phyloP scores from a whole-genome alignment of 495 filamentous ascomycete species.

The Annulohypoxylon nitens region DNA sequence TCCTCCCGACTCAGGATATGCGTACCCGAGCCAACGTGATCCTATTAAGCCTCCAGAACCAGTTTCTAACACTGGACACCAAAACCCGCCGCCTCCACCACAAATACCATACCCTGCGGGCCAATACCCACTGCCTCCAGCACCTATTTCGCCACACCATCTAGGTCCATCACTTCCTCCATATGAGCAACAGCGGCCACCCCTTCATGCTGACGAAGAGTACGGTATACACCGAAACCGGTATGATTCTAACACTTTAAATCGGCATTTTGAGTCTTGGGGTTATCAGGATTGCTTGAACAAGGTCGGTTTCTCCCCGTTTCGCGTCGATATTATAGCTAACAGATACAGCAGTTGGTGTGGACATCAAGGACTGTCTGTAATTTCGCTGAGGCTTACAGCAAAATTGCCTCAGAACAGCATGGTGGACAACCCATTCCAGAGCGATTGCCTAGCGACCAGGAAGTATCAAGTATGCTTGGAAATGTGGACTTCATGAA shows the following conservation, averaged over 20 bases:
- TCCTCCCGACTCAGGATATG: constrained; percentile 40
- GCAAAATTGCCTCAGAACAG: constrained; percentile 62
- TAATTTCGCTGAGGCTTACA: constrained; percentile 63
- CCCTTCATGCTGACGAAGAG: constrained; percentile 58
- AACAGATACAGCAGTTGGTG: constrained; percentile 55
- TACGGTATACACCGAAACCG: constrained; percentile 53
- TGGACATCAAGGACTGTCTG: constrained; percentile 58
- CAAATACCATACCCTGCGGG: constrained; percentile 55
- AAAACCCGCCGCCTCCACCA: constrained; percentile 48
- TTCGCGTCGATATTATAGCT: constrained; percentile 27
- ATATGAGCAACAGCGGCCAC: constrained; percentile 57
- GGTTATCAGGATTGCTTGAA: constrained; percentile 58
- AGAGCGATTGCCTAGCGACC: constrained; percentile 60
- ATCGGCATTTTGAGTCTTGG: constrained; percentile 58
- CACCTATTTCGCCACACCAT: constrained; percentile 57
- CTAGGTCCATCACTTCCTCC: constrained; percentile 54
- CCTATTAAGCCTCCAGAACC: constrained; percentile 42
- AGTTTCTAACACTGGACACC: constrained; percentile 30
- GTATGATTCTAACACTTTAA: constrained; percentile 55
- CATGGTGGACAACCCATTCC: constrained; percentile 61
- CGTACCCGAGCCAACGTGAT: constrained; percentile 46
- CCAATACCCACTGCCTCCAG: constrained; percentile 59
- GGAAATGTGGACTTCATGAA: constrained; percentile 54
- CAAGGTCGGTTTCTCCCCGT: constrained; percentile 51
- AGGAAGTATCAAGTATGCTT: constrained; percentile 58